phyloP scores from a whole-genome alignment of 352 stramenopile species.

The Globisporangium lucens region DNA sequence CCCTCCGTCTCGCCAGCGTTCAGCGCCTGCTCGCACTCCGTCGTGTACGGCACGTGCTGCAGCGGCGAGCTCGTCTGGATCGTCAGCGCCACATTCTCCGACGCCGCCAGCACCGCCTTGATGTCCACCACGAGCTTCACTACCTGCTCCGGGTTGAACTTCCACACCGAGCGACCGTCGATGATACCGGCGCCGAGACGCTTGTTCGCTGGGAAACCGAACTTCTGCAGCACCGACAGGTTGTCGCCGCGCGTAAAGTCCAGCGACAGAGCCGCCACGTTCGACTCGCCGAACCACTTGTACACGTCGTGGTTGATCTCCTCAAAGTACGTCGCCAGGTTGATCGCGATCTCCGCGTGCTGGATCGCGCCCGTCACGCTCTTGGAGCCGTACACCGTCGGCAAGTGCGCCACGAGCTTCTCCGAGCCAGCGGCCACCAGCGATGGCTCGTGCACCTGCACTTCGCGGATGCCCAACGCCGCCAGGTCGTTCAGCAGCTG shows the following conservation, averaged over 20 bases:
- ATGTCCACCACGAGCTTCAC: slow-evolving; percentile 51
- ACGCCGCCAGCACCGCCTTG: slow-evolving; percentile 51
- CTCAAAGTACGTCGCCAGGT: slow-evolving; percentile 89
- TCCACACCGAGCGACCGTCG: slow-evolving; percentile 90
- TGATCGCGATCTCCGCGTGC: slow-evolving; percentile 60
- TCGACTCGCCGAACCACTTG: slow-evolving; percentile 82
- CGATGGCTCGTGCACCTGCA: slow-evolving; percentile 91
- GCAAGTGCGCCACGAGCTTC: slow-evolving; percentile 50
- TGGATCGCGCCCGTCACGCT: slow-evolving; percentile 49
- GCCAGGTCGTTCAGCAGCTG: slow-evolving; percentile 70
- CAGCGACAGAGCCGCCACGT: slow-evolving; percentile 81
- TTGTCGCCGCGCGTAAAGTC: slow-evolving; percentile 92
- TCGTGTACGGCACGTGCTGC: slow-evolving; percentile 90
- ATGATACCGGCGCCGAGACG: slow-evolving; percentile 87
- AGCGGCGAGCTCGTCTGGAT: slow-evolving; percentile 89
- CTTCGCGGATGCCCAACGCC: slow-evolving; percentile 69
- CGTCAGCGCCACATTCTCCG: slow-evolving; percentile 48
- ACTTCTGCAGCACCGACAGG: slow-evolving; percentile 78
- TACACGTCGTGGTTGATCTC: slow-evolving; percentile 87
- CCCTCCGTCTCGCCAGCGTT: slow-evolving; percentile 72
- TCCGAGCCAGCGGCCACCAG: slow-evolving; percentile 75
- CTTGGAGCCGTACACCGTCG: slow-evolving; percentile 68
- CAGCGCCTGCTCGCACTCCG: slow-evolving; percentile 63
- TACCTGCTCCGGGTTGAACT: slow-evolving; percentile 73
- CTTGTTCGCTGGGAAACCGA: slow-evolving; percentile 82